A percentile compares a stretch with the other conserved stretches of the same genome.
Conservation (phyloP, 108 stramenopile genomes). For the Cyclotella choctawhatcheeana region DNA sequence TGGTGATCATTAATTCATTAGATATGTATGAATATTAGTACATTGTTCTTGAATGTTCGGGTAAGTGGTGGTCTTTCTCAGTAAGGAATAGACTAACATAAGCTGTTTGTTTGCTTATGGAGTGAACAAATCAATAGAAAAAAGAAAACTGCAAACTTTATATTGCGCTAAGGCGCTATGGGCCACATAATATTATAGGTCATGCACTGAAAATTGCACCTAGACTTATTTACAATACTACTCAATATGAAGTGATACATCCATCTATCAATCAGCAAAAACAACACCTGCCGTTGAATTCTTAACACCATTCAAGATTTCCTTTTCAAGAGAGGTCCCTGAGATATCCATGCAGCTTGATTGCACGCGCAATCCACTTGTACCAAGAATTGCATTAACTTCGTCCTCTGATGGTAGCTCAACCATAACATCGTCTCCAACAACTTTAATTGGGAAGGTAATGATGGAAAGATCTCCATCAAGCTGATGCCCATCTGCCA, state of each 20-base stretch:
- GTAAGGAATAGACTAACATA: too few relatives aligned
- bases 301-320: constrained; percentile 42
- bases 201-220: background rate
- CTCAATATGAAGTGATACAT: too few relatives aligned
- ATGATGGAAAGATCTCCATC: constrained; percentile 82
- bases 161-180: too few relatives aligned
- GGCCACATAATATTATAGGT: too few relatives aligned
- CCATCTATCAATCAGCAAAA: too few relatives aligned
- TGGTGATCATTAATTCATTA: background rate
- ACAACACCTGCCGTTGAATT: constrained; percentile 13
- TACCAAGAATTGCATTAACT: constrained; percentile 88
- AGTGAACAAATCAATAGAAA: background rate
- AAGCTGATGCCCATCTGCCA: constrained; percentile 74
- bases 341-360: constrained; percentile 74
- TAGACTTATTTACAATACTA: background rate
- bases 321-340: constrained; percentile 54
- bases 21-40: too few relatives aligned
- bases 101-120: too few relatives aligned
- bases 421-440: constrained; percentile 74
- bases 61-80: too few relatives aligned
- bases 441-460: constrained; percentile 88
- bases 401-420: constrained; percentile 83
- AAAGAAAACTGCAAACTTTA: too few relatives aligned
- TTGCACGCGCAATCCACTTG: constrained; percentile 80
- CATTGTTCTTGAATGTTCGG: too few relatives aligned